Evolutionary conservation across 2,329 filamentous ascomycete species (phyloP).

Genomic region (Tolypocladium nubicola): DNA sequence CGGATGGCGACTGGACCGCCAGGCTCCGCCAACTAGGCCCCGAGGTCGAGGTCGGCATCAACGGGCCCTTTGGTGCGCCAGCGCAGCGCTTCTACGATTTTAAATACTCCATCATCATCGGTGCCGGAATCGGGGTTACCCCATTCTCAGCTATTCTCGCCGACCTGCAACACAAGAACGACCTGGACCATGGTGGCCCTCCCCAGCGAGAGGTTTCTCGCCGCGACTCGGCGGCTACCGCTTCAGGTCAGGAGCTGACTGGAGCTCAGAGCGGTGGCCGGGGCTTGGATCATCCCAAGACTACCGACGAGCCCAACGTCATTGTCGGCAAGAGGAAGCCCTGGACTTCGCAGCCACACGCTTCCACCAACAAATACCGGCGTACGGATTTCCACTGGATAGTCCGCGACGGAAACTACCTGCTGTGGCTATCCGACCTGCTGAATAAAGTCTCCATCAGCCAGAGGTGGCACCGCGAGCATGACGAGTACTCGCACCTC

Average conservation of each 20-base stretch:
- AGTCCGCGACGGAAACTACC: slow-evolving; percentile 43
- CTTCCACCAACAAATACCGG: slow-evolving; percentile 25
- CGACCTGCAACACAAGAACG: slow-evolving; percentile 38
- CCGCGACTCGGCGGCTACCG: background rate
- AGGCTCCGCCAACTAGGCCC: slow-evolving; percentile 30
- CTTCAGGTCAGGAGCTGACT: background rate
- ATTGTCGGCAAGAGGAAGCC: background rate
- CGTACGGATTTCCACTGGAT: slow-evolving; percentile 52
- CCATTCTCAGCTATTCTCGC: slow-evolving; percentile 47
- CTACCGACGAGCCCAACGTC: no score
- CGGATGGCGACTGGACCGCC: slow-evolving; percentile 45
- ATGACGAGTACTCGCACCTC: slow-evolving; percentile 26
- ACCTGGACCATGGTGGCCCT: slow-evolving; percentile 21
- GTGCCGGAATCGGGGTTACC: slow-evolving; percentile 46
- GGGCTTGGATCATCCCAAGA: background rate
- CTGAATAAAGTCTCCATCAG: slow-evolving; percentile 36
- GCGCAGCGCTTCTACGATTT: slow-evolving; percentile 49
- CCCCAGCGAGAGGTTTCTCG: background rate
- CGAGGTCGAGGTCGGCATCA: slow-evolving; percentile 39
- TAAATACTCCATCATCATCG: slow-evolving; percentile 43
- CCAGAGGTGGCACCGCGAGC: slow-evolving; percentile 25
- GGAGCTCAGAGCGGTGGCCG: background rate
- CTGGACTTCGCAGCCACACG: background rate
- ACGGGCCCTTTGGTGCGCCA: slow-evolving; percentile 47
- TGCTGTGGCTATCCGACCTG: slow-evolving; percentile 47